phyloP scores from a whole-genome alignment of 2,329 filamentous ascomycete species.

The Aspergillus alliaceus region DNA sequence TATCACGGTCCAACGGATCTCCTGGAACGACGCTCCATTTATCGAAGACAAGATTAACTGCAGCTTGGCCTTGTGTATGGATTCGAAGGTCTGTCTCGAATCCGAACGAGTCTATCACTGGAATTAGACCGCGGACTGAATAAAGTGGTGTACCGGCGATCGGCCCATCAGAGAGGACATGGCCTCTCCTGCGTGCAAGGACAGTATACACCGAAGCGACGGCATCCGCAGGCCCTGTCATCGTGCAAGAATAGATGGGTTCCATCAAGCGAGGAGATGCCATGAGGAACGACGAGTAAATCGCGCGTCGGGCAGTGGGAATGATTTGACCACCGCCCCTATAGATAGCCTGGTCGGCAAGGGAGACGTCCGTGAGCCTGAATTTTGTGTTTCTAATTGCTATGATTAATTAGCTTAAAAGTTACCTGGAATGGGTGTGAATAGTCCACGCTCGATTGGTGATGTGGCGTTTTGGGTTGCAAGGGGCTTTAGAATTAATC shows the following conservation, averaged over 20 bases:
- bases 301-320: conserved; percentile 85
- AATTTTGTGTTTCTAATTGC: conserved; percentile 98
- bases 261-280: conserved; percentile 96
- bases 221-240: conserved; percentile 87
- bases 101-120: conserved; percentile 95
- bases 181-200: conserved; percentile 80
- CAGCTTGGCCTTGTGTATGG: conserved; percentile 90
- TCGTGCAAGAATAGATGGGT: conserved; percentile 86
- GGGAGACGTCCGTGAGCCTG: conserved; percentile 84
- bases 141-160: conserved; percentile 94
- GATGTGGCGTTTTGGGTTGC: background rate
- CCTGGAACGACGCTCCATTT: conserved; percentile 95
- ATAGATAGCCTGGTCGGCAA: conserved; percentile 89
- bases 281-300: conserved; percentile 97
- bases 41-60: conserved; percentile 89
- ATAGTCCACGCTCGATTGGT: background rate
- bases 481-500: background rate
- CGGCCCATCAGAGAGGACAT: conserved; percentile 90
- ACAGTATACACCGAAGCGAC: conserved; percentile 90
- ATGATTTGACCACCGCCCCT: conserved; percentile 96
- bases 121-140: conserved; percentile 83
- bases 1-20: conserved; percentile 86
- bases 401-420: conserved; percentile 39
- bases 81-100: conserved; percentile 97
- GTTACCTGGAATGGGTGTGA: conserved; percentile 1